Evolutionary conservation across 2,329 filamentous ascomycete genomes (phyloP), one percentile per base, ranked within the genome.

Genomic region (Sporothrix brasiliensis): DNA sequence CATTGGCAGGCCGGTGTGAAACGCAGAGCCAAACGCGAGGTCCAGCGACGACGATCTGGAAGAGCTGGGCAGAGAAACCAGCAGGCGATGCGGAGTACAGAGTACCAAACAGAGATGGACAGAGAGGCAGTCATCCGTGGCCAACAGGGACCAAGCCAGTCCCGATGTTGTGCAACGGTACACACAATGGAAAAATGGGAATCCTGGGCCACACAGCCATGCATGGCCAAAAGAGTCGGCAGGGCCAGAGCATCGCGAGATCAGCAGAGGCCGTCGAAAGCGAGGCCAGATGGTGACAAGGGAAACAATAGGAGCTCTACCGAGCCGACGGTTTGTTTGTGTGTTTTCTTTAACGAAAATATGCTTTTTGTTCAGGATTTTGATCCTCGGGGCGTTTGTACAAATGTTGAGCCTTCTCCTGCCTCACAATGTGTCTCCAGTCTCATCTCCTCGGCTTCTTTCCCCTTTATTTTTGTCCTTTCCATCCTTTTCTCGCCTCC

Each of bases 1-100:
- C 56, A 14, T 44, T 39, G 34, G 41, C n/a, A 61, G 21, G 19
- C 14, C 19, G 21, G 56, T 44, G 34, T 61, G 56, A 61, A 61
- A 61, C 56, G 27, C 56, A 44, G n/a, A 44, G 34, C 34, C 56
- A 61, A 41, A 61, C 56, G 56, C 56, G 56, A 61, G 30, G 34
- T 44, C 56, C 30, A 41, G 21, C 56, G 27, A 41, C 11, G 56
- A 61, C 11, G 34, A 61, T 11, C 56, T 44, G 19, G 44, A 61
- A 61, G 34, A 44, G 34, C 34, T 44, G 34, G 24, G 21, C 39
- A 60, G 30, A 61, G 56, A 24, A 5, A 34, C 34, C 34, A 34
- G 34, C 5, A 34, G 34, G 34, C 27, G 27, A 30, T 30, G 27
- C 2, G 27, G 27, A 30, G 3, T 30, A 30, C 27, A 30, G 3